Conservation (phyloP, 192 early-diverging fungal species). For the Podochytrium sp. region DNA sequence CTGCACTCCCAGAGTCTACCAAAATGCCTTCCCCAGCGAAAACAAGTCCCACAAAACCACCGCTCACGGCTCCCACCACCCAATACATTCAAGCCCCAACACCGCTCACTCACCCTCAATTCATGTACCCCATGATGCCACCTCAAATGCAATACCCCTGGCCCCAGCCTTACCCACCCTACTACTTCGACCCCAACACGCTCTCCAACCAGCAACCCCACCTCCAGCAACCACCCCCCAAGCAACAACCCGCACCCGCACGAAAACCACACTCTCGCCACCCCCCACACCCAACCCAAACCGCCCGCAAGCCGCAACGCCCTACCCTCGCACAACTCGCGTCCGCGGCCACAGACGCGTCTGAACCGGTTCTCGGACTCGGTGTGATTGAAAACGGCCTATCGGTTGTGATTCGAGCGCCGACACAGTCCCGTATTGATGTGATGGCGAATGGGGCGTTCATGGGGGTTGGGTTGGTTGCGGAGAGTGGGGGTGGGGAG, state of each 20-base stretch:
- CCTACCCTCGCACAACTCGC: too few species aligned
- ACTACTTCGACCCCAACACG: neutral
- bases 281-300: neutral
- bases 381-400: constrained; percentile 2
- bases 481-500: neutral
- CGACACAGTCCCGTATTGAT: neutral
- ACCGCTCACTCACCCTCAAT: neutral
- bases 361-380: neutral
- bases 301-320: neutral
- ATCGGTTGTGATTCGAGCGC: neutral
- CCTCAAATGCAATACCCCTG: neutral
- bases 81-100: neutral
- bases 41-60: neutral
- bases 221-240: neutral
- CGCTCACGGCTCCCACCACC: neutral
- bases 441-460: too few species aligned
- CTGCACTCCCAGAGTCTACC: neutral
- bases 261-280: neutral
- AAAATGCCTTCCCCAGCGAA: neutral
- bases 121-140: too few species aligned
- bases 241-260: neutral
- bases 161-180: neutral
- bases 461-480: neutral
- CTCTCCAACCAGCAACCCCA: neutral
- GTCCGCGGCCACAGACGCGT: too few species aligned